Conservation (phyloP, 2,329 filamentous ascomycete genomes). For the Sporothrix sp. region DNA sequence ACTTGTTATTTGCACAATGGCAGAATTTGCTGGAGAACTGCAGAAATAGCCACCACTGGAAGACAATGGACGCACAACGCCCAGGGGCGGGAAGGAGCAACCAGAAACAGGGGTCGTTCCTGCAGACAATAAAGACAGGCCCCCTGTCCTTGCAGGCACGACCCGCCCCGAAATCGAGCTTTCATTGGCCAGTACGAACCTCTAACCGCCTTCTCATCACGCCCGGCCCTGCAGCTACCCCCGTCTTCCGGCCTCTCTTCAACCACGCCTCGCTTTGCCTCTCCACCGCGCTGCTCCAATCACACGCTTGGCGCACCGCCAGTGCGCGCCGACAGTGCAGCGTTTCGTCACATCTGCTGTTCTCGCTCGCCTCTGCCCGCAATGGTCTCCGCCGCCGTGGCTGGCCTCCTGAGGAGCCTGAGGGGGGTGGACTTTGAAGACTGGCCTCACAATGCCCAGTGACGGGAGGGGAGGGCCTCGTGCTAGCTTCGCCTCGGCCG, state of each 20-base stretch:
- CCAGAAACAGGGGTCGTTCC: constrained; percentile 5
- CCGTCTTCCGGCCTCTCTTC: not conserved
- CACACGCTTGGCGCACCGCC: not conserved
- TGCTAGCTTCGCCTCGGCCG: not conserved
- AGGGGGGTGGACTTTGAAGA: not conserved
- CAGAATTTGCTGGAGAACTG: too few relatives aligned
- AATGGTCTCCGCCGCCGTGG: not conserved
- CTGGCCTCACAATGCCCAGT: constrained; percentile 3
- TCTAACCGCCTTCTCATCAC: constrained; percentile 12
- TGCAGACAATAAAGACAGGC: not conserved
- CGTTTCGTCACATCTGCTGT: not conserved
- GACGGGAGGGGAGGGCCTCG: not conserved
- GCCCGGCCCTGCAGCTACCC: too few relatives aligned
- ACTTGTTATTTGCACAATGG: too few relatives aligned
- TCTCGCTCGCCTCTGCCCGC: not conserved
- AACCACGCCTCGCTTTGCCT: not conserved
- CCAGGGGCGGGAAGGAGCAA: constrained; percentile 5
- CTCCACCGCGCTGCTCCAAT: not conserved
- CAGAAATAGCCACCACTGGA: too few relatives aligned
- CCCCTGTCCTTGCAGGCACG: not conserved
- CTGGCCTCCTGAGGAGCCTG: not conserved
- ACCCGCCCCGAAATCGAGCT: not conserved
- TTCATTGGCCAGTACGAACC: constrained; percentile 4
- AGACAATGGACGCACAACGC: too few relatives aligned
- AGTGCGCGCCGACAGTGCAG: too few relatives aligned